Evolutionary conservation across 768 basidiomycete genomes (phyloP).

Genomic region (Xerocomellus intermedius): DNA sequence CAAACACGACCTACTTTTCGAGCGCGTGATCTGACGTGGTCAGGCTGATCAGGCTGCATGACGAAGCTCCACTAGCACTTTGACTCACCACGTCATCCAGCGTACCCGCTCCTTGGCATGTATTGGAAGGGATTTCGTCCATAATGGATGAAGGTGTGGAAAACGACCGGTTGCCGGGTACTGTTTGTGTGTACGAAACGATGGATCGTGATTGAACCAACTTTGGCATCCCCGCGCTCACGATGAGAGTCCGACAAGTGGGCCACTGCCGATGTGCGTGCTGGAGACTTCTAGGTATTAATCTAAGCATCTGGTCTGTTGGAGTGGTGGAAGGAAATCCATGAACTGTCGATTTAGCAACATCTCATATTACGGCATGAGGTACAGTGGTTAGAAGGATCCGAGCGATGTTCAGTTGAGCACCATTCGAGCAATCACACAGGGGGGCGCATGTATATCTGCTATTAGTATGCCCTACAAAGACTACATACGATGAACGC

Average conservation of each 20-base stretch:
- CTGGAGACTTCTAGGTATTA: background rate
- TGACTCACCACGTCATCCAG: slow-evolving; percentile 24
- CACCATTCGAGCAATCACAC: background rate
- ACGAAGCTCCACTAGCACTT: background rate
- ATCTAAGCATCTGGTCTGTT: slow-evolving; percentile 7
- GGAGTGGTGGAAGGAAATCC: background rate
- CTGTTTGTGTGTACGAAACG: background rate
- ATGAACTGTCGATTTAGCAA: background rate
- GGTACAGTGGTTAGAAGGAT: background rate
- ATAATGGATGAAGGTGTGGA: slow-evolving; percentile 7
- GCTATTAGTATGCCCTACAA: background rate
- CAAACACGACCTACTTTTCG: slow-evolving; percentile 17
- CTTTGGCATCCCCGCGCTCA: background rate
- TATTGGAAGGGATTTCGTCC: background rate
- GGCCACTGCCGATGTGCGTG: background rate
- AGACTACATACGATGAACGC: background rate
- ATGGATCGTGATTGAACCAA: background rate
- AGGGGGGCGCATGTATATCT: too few species aligned
- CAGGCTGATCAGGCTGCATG: background rate
- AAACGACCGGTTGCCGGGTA: background rate
- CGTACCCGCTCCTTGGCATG: background rate
- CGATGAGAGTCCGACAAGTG: background rate
- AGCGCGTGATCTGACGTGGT: slow-evolving; percentile 20
- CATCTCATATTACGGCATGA: background rate
- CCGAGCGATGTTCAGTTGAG: too few species aligned